A percentile compares a stretch with the other conserved stretches of the same genome.
phyloP scores from a whole-genome alignment of 768 basidiomycete species.

The Serendipita vermifera region DNA sequence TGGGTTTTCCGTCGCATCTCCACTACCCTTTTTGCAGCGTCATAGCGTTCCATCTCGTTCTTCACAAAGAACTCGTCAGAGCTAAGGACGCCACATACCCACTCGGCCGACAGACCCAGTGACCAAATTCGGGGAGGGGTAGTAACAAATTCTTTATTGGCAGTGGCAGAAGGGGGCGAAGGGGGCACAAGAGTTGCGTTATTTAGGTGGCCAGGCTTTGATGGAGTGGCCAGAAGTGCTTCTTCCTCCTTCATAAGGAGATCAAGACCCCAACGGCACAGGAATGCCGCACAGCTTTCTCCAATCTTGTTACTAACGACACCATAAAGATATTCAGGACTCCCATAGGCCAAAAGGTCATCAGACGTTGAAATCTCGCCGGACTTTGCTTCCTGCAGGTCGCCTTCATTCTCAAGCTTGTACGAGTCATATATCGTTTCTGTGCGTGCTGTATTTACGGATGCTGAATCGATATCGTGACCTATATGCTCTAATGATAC shows the following conservation, averaged over 20 bases:
- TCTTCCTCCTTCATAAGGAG: constrained; percentile 54
- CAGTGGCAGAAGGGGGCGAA: constrained; percentile 12
- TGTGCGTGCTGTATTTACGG: not conserved
- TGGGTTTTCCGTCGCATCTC: constrained; percentile 54
- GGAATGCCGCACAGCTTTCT: constrained; percentile 78
- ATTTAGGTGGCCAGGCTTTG: constrained; percentile 12
- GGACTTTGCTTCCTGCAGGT: not conserved
- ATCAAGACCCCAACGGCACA: constrained; percentile 74
- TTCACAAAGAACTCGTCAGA: constrained; percentile 70
- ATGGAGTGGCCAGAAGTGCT: constrained; percentile 15
- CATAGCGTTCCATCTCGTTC: constrained; percentile 69
- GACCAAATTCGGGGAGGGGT: constrained; percentile 49
- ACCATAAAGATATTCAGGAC: constrained; percentile 60
- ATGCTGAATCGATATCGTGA: constrained; percentile 1
- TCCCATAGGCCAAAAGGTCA: constrained; percentile 11
- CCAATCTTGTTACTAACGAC: constrained; percentile 83
- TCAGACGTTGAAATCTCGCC: not conserved
- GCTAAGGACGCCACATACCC: constrained; percentile 61
- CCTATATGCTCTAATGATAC: constrained; percentile 53
- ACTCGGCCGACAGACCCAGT: constrained; percentile 56
- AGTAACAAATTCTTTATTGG: constrained; percentile 13
- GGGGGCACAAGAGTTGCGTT: constrained; percentile 1
- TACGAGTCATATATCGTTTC: not conserved
- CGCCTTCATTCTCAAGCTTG: not conserved
- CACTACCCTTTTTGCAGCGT: constrained; percentile 58